Evolutionary conservation across 1,284 basidiomycete species (phyloP).

Genomic region (Golubevia pallescens): DNA sequence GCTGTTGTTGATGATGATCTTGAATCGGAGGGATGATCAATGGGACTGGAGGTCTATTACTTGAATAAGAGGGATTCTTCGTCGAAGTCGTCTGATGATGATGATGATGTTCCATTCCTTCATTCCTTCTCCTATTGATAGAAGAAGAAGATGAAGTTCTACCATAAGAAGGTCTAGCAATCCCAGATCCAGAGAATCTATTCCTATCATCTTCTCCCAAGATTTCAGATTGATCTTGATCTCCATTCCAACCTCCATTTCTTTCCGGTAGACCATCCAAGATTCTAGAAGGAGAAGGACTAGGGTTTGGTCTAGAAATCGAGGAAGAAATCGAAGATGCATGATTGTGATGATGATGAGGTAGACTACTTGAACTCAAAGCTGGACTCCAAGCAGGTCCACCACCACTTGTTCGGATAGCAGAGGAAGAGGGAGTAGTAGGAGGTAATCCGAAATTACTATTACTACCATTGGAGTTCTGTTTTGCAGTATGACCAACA

Average conservation of each 20-base stretch:
- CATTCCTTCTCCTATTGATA: neutral
- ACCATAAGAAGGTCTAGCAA: neutral
- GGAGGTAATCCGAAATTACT: neutral
- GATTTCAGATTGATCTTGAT: neutral
- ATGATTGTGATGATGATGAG: neutral
- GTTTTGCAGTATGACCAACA: too few species aligned
- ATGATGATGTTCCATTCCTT: neutral
- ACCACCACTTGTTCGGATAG: neutral
- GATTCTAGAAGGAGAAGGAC: neutral
- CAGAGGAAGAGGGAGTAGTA: neutral
- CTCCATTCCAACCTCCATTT: neutral
- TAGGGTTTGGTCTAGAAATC: neutral
- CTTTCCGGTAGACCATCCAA: neutral
- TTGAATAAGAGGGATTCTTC: too few species aligned
- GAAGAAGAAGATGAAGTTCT: neutral
- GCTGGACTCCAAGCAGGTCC: neutral
- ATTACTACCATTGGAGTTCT: too few species aligned
- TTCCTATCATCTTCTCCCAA: neutral
- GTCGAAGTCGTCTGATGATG: too few species aligned
- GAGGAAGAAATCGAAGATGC: neutral
- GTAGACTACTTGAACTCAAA: neutral
- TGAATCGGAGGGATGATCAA: too few species aligned
- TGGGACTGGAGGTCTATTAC: too few species aligned
- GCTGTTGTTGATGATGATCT: too few species aligned
- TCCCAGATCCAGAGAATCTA: too few species aligned